A percentile compares a stretch with the other conserved stretches of the same genome.
phyloP scores from a whole-genome alignment of 106 monocot species.

The Xerophyta viscosa region DNA sequence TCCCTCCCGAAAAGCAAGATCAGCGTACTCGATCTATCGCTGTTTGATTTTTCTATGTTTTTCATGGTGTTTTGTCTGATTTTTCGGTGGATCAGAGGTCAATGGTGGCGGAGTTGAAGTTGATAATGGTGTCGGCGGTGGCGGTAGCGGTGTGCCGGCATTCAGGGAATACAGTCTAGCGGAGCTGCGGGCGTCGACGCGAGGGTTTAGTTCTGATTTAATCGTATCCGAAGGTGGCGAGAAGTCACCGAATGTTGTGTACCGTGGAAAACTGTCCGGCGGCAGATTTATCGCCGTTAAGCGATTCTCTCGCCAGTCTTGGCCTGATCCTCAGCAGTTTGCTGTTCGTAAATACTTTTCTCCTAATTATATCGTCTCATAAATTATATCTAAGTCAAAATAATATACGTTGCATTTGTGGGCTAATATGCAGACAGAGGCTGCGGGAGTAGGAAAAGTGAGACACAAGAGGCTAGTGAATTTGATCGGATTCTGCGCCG shows the following conservation, averaged over 20 bases:
- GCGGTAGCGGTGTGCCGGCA: slow-evolving; percentile 44
- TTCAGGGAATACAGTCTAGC: slow-evolving; percentile 79
- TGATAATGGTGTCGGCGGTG: slow-evolving; percentile 33
- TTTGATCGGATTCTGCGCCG: slow-evolving; percentile 88
- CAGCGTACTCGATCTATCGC: slow-evolving; percentile 7
- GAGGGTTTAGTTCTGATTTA: slow-evolving; percentile 76
- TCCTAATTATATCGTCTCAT: no score
- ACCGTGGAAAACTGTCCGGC: slow-evolving; percentile 68
- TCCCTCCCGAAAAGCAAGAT: slow-evolving; percentile 49
- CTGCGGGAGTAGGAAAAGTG: slow-evolving; percentile 84
- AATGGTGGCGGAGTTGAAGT: slow-evolving; percentile 24
- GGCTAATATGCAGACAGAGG: slow-evolving; percentile 39
- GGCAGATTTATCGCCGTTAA: slow-evolving; percentile 75
- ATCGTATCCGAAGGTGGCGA: slow-evolving; percentile 98
- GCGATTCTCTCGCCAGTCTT: slow-evolving; percentile 84
- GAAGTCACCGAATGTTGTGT: slow-evolving; percentile 90
- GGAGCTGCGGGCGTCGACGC: slow-evolving; percentile 83
- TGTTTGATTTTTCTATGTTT: not conserved
- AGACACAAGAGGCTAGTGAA: slow-evolving; percentile 88
- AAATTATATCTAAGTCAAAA: no score
- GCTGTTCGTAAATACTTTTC: slow-evolving; percentile 31
- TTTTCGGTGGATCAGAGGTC: not conserved
- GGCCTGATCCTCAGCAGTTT: slow-evolving; percentile 99
- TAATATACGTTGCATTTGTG: no score
- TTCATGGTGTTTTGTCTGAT: not conserved